phyloP scores from a whole-genome alignment of 1,284 basidiomycete species.

The Cronartium quercuum region DNA sequence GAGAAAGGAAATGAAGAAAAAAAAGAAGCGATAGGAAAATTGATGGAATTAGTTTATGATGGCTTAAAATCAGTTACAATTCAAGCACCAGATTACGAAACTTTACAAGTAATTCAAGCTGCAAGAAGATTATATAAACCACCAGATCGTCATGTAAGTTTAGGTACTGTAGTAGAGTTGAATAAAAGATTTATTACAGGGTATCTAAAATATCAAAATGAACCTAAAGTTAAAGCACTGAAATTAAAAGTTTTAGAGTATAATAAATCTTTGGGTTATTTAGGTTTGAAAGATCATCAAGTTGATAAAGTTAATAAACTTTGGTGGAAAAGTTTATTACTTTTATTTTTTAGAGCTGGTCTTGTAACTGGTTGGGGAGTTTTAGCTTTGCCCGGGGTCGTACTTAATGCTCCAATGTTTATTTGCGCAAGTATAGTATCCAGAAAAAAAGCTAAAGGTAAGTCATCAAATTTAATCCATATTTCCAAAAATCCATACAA shows the following conservation, averaged over 20 bases:
- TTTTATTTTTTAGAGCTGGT: conserved; percentile 75
- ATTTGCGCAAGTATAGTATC: conserved; percentile 84
- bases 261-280: conserved; percentile 80
- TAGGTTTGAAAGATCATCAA: conserved; percentile 97
- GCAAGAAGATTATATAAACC: conserved; percentile 88
- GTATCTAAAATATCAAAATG: conserved; percentile 87
- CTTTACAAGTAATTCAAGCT: conserved; percentile 89
- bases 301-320: conserved; percentile 66
- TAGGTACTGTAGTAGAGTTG: conserved; percentile 94
- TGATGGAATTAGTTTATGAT: conserved; percentile 89
- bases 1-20: conserved; percentile 83
- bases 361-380: conserved; percentile 77
- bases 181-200: conserved; percentile 92
- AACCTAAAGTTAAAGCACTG: conserved; percentile 78
- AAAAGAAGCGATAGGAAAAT: conserved; percentile 78
- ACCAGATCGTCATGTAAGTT: conserved; percentile 85
- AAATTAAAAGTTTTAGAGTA: conserved; percentile 83
- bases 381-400: conserved; percentile 85
- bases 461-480: conserved; percentile 5
- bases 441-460: conserved; percentile 82
- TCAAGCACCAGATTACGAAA: conserved; percentile 93
- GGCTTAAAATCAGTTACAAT: conserved; percentile 96
- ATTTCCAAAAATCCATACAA: not conserved
- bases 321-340: conserved; percentile 77
- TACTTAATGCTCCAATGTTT: conserved; percentile 92